Base-by-base conservation (phyloP, 108 stramenopile genomes). In the Fragilariopsis cylindrus region DNA sequence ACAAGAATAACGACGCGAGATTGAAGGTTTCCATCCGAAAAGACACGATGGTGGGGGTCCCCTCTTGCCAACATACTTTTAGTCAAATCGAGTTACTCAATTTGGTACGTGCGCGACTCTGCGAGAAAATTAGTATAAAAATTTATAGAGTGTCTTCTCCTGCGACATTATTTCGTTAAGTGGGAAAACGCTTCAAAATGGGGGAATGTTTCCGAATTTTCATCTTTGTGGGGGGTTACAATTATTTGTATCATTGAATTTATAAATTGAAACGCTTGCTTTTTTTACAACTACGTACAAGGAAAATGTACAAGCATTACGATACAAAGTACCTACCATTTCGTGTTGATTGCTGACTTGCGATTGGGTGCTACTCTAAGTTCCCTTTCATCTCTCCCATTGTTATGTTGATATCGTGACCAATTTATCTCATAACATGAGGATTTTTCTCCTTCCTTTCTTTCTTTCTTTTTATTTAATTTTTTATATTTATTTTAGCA, bases 51-150 rank as follows among this genome's bases (percentile, higher is more conserved):
- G 48, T 74, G 42, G 53, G 73, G 48, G 84, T 69, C 30, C 72
- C 80, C 12, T 77, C 80, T 4, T 77, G 80, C 43, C 65, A 71
- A 15, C 74, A 78, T 16, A 71, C 80, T 19, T 85, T 81, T 55
- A 50, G 64, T 56, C 72, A 77, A 62, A 42, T 85, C 19, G 84
- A 85, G 57, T 47, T 85, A 4, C 60, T 75, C 6, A 85, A 85
- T 64, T 19, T 62, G 73, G 84, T 85, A 42, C 60, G 84, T 77
- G 30, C 49, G 42, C 60, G 60, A 16, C 19, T 62, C 2, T 2
- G 1, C 13, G 12, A 15, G 65, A 12, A 46, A 15, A 67, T 39
- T 30, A 30, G 30, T 30, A 30, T 30, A 2, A 2, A 30, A 30
- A 30, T 30, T 30, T 30, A 30, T 30, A 30, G 30, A 30, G 30